Evolutionary conservation across 805 yeast genomes (phyloP).

Genomic region (Brettanomyces custersianus): DNA sequence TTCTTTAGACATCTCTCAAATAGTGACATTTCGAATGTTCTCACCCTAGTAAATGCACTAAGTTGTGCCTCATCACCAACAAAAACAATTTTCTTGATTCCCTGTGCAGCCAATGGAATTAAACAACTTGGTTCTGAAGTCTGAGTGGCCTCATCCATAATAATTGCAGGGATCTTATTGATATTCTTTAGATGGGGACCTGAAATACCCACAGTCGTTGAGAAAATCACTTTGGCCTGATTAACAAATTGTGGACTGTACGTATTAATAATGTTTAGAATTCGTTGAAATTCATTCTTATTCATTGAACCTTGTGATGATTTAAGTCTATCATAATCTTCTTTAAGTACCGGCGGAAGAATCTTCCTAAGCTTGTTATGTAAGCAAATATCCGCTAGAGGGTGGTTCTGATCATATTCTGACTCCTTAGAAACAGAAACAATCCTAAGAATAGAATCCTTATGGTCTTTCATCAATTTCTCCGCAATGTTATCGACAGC

Average conservation of each 20-base stretch:
- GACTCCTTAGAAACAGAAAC: slow-evolving; percentile 51
- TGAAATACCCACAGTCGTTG: slow-evolving; percentile 68
- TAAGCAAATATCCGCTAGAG: slow-evolving; percentile 49
- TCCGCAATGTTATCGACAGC: slow-evolving; percentile 75
- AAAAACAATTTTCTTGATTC: slow-evolving; percentile 56
- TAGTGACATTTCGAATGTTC: slow-evolving; percentile 54
- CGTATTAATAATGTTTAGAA: slow-evolving; percentile 23
- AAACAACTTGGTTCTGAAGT: slow-evolving; percentile 66
- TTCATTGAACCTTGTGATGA: slow-evolving; percentile 29
- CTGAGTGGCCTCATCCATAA: slow-evolving; percentile 75
- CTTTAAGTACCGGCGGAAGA: slow-evolving; percentile 36
- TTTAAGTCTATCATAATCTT: slow-evolving; percentile 31
- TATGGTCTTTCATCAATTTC: slow-evolving; percentile 43
- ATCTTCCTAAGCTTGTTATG: slow-evolving; percentile 50
- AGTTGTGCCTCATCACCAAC: slow-evolving; percentile 76
- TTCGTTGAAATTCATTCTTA: slow-evolving; percentile 3
- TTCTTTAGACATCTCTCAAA: slow-evolving; percentile 59
- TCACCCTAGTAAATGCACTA: slow-evolving; percentile 62
- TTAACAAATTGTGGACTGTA: slow-evolving; percentile 43
- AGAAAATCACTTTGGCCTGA: slow-evolving; percentile 61
- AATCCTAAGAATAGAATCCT: slow-evolving; percentile 46
- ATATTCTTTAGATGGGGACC: slow-evolving; percentile 52
- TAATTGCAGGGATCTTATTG: slow-evolving; percentile 45
- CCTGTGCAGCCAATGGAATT: slow-evolving; percentile 62
- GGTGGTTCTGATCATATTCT: slow-evolving; percentile 49